Evolutionary conservation across 768 basidiomycete species (phyloP), one percentile per base, ranked within the genome.

Genomic region (Suillus occidentalis): DNA sequence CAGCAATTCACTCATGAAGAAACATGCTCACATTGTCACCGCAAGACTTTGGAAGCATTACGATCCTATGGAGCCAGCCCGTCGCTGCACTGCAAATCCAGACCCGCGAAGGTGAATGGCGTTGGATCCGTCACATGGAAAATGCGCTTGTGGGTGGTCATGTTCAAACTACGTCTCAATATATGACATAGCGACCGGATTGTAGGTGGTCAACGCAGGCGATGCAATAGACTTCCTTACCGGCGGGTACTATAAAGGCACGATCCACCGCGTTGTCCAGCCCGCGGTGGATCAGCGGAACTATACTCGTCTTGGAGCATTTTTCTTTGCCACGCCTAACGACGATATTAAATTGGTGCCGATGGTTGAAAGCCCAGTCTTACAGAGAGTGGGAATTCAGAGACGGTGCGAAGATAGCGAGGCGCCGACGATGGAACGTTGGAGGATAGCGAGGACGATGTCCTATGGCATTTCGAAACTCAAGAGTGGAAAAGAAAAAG

Each of bases 11-110:
- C 12, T 22, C 4, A 37, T n/a, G 22, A 28, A 59, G 13, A 50
- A 42, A 61, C 49, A 28, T 28, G 5, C 37, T 58, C 16, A 39
- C 36, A 22, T 22, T n/a, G 12, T 13, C 3, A 5, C 28, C 55
- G 2, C 25, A 61, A 81, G 87, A 88, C 72, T 79, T 85, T 62
- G 86, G 85, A 8, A 80, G 79, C 10, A 74, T 89, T 53, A 85
- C 83, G 1, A 82, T 88, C 47, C 72, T 89, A 4, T 88, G 84
- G 79, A 85, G 84, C 55, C 87, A 89, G 66, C 87, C 87, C 3
- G 80, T 88, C 6, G 78, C 83, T 6, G 87, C 80, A 0, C 77
- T 88, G 13, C 87, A 88, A 60, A 87, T 89, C 42, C 73, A 86
- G 10, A 79, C 80, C 0, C 80, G 68, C 3, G 84, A 87, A 43